Evolutionary conservation across 2,329 filamentous ascomycete species (phyloP).

Genomic region (Claviceps purpurea): DNA sequence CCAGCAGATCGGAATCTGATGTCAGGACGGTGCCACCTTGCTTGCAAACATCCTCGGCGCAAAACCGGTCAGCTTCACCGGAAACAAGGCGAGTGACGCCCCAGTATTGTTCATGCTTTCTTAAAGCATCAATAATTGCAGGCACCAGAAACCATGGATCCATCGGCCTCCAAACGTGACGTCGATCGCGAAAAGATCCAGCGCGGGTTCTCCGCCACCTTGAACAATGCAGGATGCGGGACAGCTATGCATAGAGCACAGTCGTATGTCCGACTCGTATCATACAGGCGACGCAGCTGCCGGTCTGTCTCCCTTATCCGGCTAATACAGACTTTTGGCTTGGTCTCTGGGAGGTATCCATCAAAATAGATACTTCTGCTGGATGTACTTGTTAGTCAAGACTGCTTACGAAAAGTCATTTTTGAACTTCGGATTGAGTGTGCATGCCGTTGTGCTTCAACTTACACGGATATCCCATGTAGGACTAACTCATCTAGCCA

Average conservation of each 20-base stretch:
- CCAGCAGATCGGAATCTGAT: conserved; percentile 74
- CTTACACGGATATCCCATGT: conserved; percentile 49
- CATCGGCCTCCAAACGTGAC: conserved; percentile 17
- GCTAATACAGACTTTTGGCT: conserved; percentile 46
- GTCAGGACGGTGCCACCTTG: conserved; percentile 52
- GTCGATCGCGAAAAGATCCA: conserved; percentile 14
- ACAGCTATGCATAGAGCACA: conserved; percentile 12
- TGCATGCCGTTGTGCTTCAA: not conserved
- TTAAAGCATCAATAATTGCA: conserved; percentile 58
- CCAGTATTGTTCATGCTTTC: conserved; percentile 26
- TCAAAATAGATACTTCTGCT: conserved; percentile 67
- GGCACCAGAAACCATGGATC: conserved; percentile 64
- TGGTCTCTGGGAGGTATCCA: conserved; percentile 58
- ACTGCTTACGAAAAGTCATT: not conserved
- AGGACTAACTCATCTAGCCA: conserved; percentile 50
- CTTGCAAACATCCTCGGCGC: conserved; percentile 49
- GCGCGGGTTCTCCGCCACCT: conserved; percentile 4
- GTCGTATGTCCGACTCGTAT: conserved; percentile 9
- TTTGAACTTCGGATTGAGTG: not conserved
- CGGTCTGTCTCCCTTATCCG: conserved; percentile 46
- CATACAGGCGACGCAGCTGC: conserved; percentile 36
- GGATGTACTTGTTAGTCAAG: not conserved
- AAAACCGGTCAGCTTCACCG: conserved; percentile 76
- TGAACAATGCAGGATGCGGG: conserved; percentile 10
- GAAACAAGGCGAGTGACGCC: conserved; percentile 47